Percentiles rank a stretch among this genome's conserved stretches.
Conservation (phyloP, 768 basidiomycete species). For the Dentipellis sp. region DNA sequence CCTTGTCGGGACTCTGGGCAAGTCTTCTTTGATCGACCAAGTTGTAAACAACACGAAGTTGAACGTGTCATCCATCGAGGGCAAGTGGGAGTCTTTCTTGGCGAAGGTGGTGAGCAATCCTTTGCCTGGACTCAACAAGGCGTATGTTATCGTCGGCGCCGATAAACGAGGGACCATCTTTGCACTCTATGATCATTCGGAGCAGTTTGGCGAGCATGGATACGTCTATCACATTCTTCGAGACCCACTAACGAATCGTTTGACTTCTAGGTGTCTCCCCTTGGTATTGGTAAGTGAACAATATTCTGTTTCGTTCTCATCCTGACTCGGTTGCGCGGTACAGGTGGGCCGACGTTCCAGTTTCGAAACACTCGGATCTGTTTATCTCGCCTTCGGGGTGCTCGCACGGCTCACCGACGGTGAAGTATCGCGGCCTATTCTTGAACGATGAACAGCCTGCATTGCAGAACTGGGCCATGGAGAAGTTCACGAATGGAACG, state of each 20-base stretch:
- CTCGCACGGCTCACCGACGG: slow-evolving; percentile 51
- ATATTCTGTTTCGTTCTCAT: background rate
- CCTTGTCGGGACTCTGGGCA: slow-evolving; percentile 56
- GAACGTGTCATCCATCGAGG: slow-evolving; percentile 47
- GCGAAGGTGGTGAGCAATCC: slow-evolving; percentile 44
- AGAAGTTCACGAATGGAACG: slow-evolving; percentile 59
- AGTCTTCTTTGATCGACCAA: slow-evolving; percentile 42
- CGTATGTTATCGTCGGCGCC: slow-evolving; percentile 59
- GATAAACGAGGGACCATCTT: slow-evolving; percentile 65
- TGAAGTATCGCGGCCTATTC: slow-evolving; percentile 66
- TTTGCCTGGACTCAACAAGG: slow-evolving; percentile 45
- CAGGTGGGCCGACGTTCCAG: slow-evolving; percentile 70
- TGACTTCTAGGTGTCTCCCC: slow-evolving; percentile 44
- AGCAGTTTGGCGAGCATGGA: slow-evolving; percentile 43
- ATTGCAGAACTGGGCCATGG: slow-evolving; percentile 60
- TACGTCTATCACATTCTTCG: background rate
- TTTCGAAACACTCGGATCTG: slow-evolving; percentile 39
- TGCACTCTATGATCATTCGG: slow-evolving; percentile 57
- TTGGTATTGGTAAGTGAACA: slow-evolving; percentile 38
- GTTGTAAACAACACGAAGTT: slow-evolving; percentile 44
- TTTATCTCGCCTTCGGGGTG: slow-evolving; percentile 32
- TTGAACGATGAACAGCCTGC: slow-evolving; percentile 73
- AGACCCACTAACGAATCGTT: background rate
- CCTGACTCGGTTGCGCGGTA: background rate
- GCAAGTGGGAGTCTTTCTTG: slow-evolving; percentile 60